Percentiles rank a stretch among this genome's conserved stretches.
Evolutionary conservation across 768 basidiomycete species (phyloP).

Genomic region (Rossbeevera mucosa): DNA sequence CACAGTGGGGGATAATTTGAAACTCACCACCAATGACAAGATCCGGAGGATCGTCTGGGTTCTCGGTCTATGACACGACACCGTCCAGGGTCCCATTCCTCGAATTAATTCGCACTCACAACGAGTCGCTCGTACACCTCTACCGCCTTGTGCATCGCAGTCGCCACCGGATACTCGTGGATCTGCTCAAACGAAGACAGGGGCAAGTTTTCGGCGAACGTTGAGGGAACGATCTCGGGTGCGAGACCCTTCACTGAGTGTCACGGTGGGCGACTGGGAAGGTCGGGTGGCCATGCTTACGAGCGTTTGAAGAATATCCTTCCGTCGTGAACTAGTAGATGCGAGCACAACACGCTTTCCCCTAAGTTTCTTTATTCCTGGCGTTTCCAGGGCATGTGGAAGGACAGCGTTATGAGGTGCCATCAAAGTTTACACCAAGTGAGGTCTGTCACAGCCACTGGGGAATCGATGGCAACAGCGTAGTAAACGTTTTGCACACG

Average conservation of each 20-base stretch:
- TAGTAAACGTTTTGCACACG: no score
- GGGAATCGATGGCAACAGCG: no score
- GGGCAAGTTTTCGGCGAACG: conserved; percentile 75
- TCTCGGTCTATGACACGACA: conserved; percentile 33
- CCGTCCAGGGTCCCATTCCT: neutral
- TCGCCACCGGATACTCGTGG: conserved; percentile 73
- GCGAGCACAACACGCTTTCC: conserved; percentile 82
- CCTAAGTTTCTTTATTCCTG: conserved; percentile 59
- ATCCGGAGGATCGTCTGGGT: conserved; percentile 70
- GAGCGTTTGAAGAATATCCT: conserved; percentile 73
- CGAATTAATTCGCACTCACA: conserved; percentile 32
- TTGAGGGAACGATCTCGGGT: conserved; percentile 70
- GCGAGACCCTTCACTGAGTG: conserved; percentile 45
- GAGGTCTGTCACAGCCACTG: no score
- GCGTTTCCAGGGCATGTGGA: conserved; percentile 58
- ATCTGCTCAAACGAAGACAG: conserved; percentile 63
- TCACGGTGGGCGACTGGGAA: neutral
- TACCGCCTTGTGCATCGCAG: conserved; percentile 73
- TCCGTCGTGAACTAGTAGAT: conserved; percentile 80
- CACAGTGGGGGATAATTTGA: neutral
- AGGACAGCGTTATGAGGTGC: conserved; percentile 49
- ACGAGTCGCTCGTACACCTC: conserved; percentile 88
- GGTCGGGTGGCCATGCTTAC: conserved; percentile 39
- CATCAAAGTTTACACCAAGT: neutral
- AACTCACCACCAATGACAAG: conserved; percentile 69